A percentile compares a stretch with the other conserved stretches of the same genome.
These are phyloP conservation scores for Fusarium sambucinum DNA, from an alignment of 2,329 filamentous ascomycete genomes.

Conservation along the genomic window DNA sequence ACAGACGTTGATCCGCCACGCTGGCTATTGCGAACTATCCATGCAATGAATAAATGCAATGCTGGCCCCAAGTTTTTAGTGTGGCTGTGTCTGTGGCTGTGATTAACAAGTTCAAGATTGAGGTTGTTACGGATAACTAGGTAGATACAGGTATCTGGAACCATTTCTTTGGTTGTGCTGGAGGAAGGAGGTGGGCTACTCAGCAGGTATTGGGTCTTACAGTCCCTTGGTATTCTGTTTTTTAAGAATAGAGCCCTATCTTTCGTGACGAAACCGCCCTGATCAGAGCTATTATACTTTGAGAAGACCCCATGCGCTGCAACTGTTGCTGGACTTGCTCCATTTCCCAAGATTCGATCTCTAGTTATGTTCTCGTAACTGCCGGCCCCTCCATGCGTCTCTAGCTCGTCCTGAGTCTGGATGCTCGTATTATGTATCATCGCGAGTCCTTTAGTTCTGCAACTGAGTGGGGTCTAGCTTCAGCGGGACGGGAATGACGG, in stretches of 20 bases:
- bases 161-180: no score
- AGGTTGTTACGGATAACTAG: background rate
- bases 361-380: background rate
- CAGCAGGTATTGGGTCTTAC: no score
- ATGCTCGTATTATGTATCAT: conserved; percentile 16
- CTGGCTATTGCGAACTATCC: conserved; percentile 24
- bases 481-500: conserved; percentile 30
- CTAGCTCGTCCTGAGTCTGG: conserved; percentile 1
- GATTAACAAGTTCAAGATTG: background rate
- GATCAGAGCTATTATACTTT: no score
- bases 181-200: no score
- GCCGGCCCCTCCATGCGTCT: background rate
- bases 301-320: background rate
- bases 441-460: conserved; percentile 2
- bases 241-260: no score
- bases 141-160: no score
- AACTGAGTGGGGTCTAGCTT: conserved; percentile 28
- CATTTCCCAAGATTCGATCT: background rate
- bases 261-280: no score
- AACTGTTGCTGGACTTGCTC: background rate
- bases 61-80: background rate
- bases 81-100: conserved; percentile 20
- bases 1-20: conserved; percentile 37
- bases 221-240: no score
- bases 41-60: background rate